Percentiles rank a stretch among this genome's conserved stretches.
Conservation (phyloP, 805 yeast species). For the Dipodascus geniculatus region DNA sequence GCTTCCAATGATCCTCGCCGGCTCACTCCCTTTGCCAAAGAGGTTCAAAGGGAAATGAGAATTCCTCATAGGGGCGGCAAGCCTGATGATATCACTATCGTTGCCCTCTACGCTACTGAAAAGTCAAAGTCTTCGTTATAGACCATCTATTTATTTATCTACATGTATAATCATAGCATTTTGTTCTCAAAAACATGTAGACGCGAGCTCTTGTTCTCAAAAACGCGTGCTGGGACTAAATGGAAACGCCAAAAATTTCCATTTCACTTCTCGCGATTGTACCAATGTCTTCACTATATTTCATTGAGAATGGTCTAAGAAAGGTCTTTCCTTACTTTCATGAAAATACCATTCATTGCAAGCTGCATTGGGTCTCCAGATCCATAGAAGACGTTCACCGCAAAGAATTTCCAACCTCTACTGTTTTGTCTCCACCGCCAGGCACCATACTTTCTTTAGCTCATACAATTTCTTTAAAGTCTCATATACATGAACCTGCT, state of each 20-base stretch:
- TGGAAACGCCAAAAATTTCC: not conserved
- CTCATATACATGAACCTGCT: slow-evolving; percentile 87
- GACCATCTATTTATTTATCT: not conserved
- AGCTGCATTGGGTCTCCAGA: not conserved
- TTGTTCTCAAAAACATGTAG: too few relatives aligned
- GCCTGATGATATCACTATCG: slow-evolving; percentile 86
- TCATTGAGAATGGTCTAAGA: not conserved
- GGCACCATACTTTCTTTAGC: not conserved
- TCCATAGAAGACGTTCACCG: not conserved
- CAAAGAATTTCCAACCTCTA: not conserved
- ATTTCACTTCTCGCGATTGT: not conserved
- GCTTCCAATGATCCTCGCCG: slow-evolving; percentile 61
- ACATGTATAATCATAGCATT: not conserved
- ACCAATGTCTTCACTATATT: not conserved
- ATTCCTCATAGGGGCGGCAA: slow-evolving; percentile 80
- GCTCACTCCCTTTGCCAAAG: slow-evolving; percentile 82
- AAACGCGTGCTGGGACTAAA: not conserved
- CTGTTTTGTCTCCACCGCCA: not conserved
- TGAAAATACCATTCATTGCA: not conserved
- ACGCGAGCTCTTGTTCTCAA: not conserved
- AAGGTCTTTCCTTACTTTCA: not conserved
- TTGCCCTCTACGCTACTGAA: slow-evolving; percentile 36
- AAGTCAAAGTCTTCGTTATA: not conserved
- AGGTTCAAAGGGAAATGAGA: slow-evolving; percentile 51
- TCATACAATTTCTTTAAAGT: slow-evolving; percentile 63